Percentiles rank a stretch among this genome's conserved stretches.
These are phyloP conservation scores for Talaromyces sp. DNA, from an alignment of 2,329 filamentous ascomycete genomes.

Conservation along the genomic window DNA sequence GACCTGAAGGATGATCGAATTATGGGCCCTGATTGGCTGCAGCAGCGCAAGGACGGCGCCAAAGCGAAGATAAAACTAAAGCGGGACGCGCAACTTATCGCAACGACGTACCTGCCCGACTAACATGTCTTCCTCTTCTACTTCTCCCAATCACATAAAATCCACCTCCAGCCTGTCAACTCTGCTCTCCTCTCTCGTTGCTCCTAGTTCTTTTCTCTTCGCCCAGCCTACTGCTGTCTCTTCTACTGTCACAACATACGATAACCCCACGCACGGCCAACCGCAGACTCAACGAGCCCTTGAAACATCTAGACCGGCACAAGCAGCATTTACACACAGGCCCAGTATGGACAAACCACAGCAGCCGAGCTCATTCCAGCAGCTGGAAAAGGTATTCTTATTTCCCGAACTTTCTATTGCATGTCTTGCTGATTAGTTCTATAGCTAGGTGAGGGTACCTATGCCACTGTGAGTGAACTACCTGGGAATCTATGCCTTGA, in stretches of 20 bases:
- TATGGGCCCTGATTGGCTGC: not conserved
- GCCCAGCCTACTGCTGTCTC: constrained; percentile 19
- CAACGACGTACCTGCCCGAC: not conserved
- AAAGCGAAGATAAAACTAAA: not conserved
- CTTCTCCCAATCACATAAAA: not conserved
- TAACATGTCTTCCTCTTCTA: not conserved
- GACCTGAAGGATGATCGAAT: not conserved
- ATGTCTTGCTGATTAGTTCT: constrained; percentile 25
- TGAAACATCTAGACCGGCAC: not conserved
- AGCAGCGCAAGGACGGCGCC: not conserved
- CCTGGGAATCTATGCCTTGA: not conserved
- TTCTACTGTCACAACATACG: constrained; percentile 4
- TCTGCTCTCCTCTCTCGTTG: constrained; percentile 30
- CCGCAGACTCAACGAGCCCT: not conserved
- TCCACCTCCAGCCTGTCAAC: constrained; percentile 19
- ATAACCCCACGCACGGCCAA: constrained; percentile 15
- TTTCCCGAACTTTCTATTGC: constrained; percentile 3
- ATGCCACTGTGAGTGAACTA: constrained; percentile 74
- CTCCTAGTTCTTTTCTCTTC: constrained; percentile 35
- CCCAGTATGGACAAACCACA: constrained; percentile 77
- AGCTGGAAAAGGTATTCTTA: constrained; percentile 71
- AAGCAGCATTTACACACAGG: constrained; percentile 10
- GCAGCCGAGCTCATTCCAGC: constrained; percentile 96
- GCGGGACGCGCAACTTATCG: not conserved
- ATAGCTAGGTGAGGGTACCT: constrained; percentile 88